Percentiles rank a stretch among this genome's conserved stretches.
phyloP scores from a whole-genome alignment of 768 basidiomycete genomes.

The Mrakia blollopis region DNA sequence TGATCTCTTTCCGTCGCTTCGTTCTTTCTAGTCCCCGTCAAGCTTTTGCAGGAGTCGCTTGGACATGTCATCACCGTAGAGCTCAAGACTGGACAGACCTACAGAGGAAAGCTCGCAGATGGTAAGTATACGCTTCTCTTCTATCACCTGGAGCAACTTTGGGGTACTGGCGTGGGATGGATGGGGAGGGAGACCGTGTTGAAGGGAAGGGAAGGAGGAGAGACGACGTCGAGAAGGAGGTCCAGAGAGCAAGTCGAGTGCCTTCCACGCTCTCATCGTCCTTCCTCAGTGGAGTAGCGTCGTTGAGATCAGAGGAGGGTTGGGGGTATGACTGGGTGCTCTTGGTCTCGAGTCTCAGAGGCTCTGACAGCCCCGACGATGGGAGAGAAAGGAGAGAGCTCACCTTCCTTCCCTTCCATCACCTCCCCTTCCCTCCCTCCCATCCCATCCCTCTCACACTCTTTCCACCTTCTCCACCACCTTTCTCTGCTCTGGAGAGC shows the following conservation, averaged over 20 bases:
- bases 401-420: too few relatives aligned
- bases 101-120: conserved; percentile 94
- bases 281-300: background rate
- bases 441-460: conserved; percentile 7
- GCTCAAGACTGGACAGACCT: conserved; percentile 74
- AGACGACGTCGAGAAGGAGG: background rate
- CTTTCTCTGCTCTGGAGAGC: background rate
- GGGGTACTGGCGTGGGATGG: background rate
- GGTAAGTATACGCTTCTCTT: conserved; percentile 52
- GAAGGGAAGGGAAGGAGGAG: too few relatives aligned
- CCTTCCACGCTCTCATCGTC: background rate
- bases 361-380: too few relatives aligned
- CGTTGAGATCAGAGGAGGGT: background rate
- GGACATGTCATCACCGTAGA: conserved; percentile 98
- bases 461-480: background rate
- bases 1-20: background rate
- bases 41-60: conserved; percentile 90
- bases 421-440: background rate
- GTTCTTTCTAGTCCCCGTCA: conserved; percentile 67
- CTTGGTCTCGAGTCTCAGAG: too few relatives aligned
- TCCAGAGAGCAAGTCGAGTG: conserved; percentile 4
- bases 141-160: background rate
- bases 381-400: too few relatives aligned
- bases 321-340: background rate
- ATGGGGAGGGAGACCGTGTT: background rate